Conservation (phyloP, 208 protist genomes). For the Histomonas meleagridis region DNA sequence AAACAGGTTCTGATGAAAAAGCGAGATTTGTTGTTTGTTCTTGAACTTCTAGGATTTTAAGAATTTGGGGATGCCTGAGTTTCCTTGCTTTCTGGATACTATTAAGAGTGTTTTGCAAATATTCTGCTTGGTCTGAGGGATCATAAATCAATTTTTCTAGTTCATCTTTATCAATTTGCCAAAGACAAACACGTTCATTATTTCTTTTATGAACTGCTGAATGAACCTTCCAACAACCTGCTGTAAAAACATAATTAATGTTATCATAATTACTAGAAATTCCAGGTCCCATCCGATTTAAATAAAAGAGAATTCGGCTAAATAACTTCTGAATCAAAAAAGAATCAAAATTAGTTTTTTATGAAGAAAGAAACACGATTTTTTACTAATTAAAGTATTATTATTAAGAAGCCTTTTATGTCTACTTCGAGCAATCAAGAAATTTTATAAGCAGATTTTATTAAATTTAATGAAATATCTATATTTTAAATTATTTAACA, state of each 20-base stretch:
- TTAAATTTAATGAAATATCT: too few relatives aligned
- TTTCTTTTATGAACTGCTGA: neutral
- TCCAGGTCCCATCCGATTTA: neutral
- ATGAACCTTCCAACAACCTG: constrained; percentile 25
- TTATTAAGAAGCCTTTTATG: too few relatives aligned
- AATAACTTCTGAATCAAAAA: too few relatives aligned
- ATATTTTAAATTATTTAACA: too few relatives aligned
- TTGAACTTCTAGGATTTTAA: constrained; percentile 1
- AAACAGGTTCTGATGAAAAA: constrained; percentile 27
- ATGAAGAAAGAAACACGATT: too few relatives aligned
- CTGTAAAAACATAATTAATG: neutral
- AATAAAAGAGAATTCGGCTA: too few relatives aligned
- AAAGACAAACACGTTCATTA: neutral
- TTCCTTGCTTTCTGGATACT: neutral
- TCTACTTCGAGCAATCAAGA: too few relatives aligned
- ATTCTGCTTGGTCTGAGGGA: neutral
- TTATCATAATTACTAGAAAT: constrained; percentile 10
- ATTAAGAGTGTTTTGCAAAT: neutral
- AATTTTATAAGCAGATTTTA: too few relatives aligned
- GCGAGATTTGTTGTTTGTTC: neutral
- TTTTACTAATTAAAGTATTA: too few relatives aligned
- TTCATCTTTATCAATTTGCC: neutral
- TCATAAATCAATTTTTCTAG: neutral
- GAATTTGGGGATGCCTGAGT: neutral
- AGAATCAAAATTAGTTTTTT: too few relatives aligned